These are phyloP conservation scores for Calonectria fujianensis DNA, from an alignment of 2,329 filamentous ascomycete genomes.

Conservation along the genomic window DNA sequence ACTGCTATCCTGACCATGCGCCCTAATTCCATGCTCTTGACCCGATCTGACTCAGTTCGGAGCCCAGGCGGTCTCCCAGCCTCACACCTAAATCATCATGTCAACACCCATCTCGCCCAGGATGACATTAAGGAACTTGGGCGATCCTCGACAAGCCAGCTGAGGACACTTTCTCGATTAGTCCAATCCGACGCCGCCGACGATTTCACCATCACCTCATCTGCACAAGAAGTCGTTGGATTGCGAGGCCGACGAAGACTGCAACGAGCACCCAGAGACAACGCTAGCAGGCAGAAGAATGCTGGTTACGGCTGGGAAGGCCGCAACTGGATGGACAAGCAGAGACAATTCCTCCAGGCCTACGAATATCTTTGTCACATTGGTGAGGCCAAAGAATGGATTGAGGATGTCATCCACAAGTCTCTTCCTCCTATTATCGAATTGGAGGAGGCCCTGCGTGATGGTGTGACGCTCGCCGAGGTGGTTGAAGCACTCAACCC, in stretches of 20 bases:
- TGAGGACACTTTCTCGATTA: slow-evolving; percentile 89
- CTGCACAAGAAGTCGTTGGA: slow-evolving; percentile 90
- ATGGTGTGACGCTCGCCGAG: slow-evolving; percentile 96
- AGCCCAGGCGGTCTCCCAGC: slow-evolving; percentile 58
- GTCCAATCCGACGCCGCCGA: slow-evolving; percentile 84
- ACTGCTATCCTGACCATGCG: slow-evolving; percentile 64
- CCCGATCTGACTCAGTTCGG: slow-evolving; percentile 73
- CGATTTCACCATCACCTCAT: slow-evolving; percentile 86
- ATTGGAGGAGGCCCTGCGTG: slow-evolving; percentile 91
- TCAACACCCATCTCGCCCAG: slow-evolving; percentile 70
- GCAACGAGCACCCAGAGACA: slow-evolving; percentile 80
- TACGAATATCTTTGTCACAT: slow-evolving; percentile 99
- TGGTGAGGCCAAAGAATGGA: slow-evolving; percentile 99
- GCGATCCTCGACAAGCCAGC: slow-evolving; percentile 91
- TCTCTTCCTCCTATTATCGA: slow-evolving; percentile 94
- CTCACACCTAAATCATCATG: slow-evolving; percentile 56
- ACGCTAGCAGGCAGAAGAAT: slow-evolving; percentile 67
- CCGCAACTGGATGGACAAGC: slow-evolving; percentile 99
- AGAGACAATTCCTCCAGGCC: slow-evolving; percentile 95
- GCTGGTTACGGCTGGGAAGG: slow-evolving; percentile 83
- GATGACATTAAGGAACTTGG: slow-evolving; percentile 89
- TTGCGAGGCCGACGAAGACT: slow-evolving; percentile 88
- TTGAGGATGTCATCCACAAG: slow-evolving; percentile 90
- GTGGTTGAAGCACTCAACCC: slow-evolving; percentile 93
- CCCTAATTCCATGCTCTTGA: slow-evolving; percentile 78